Evolutionary conservation across 1,139 yeast genomes (phyloP), one percentile per base, ranked within the genome.

Genomic region (Pichia sp.): DNA sequence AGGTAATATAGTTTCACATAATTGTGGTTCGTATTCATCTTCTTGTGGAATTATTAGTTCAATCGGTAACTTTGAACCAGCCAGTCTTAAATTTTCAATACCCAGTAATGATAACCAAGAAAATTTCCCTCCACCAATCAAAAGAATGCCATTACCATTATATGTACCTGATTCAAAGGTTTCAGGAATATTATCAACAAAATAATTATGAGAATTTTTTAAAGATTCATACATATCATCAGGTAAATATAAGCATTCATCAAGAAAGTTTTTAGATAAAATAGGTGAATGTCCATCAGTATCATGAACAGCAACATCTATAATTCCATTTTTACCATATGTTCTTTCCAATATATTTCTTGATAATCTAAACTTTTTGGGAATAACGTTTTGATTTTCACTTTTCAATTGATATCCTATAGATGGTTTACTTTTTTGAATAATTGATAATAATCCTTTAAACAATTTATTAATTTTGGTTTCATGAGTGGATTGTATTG

Each of bases 111-210:
- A 73, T 30, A 81, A 64, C 63, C 81, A 78, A 48, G 80, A 70
- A 55, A 73, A 80, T 48, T 69, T 68, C 22, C 76, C 83, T 43
- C 86, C 87, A n/a, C 82, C 87, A 48, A 81, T 70, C 52, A 78
- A 73, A 2, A 80, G 82, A 30, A 79, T 74, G 26, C 87, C 86
- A 46, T 71, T 69, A 6, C 80, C 82, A 43, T 63, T 54, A 55
- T 73, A 76, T 10, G 73, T 37, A 27, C 51, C 49, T 3, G 47
- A 61, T 0, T 87, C 82, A 24, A 65, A 60, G 3, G 57, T 50
- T 0, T 66, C 60, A 2, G 84, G 82, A 27, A 83, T 60, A 27
- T 67, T 63, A 2, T 68, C 66, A 29, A 82, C 76, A 33, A 78
- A 81, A 35, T 63, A 60, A 10, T 59, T 54, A 62, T 87, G 96